Evolutionary conservation across 129 eudicot genomes (phyloP), one percentile per base, ranked within the genome.

Genomic region (Pittosporum tobira): DNA sequence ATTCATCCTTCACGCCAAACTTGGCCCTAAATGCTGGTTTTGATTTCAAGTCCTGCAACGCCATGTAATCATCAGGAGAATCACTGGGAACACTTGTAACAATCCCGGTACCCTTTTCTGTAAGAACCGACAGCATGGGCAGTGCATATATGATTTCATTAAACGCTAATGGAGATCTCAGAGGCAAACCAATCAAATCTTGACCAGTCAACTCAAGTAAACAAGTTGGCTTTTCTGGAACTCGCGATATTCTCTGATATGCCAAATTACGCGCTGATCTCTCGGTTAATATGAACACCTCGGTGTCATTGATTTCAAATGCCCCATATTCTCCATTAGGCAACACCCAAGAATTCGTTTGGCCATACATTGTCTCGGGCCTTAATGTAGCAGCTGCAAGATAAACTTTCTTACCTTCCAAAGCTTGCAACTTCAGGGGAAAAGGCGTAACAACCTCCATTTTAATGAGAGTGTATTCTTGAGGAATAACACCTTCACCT

Each of bases 1-100:
- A 84, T 49, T 84, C 96, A 20, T 84, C 89, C 67, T 84, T 78
- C 36, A 88, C 78, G 24, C 86, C 86, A 19, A 67, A 83, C 64
- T 83, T 87, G 20, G 85, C 88, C 75, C 94, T 71, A 59, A 78
- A 80, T 52, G 89, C 87, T 42, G 89, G 89, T 43, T 88, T 88
- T 48, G 74, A 59, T 79, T 81, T 81, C 75, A 88, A 71, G 69
- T 84, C 88, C 52, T 80, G 83, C 45, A 87, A 69, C 28, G 94
- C 84, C 83, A 81, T 78, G 66, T 67, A 88, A 71, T 88, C 96
- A 81, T 88, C 96, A 5, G 96, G 96, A 6, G 96, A 84, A 69
- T 87, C 96, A 66, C 96, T 87, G 14, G 96, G 96, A 29, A 87
- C 96, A 48, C 96, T 84, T 27, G 94, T 88, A 38, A 88, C 96